Evolutionary conservation across 2,329 filamentous ascomycete species (phyloP).

Genomic region (Rutstroemia sp.): DNA sequence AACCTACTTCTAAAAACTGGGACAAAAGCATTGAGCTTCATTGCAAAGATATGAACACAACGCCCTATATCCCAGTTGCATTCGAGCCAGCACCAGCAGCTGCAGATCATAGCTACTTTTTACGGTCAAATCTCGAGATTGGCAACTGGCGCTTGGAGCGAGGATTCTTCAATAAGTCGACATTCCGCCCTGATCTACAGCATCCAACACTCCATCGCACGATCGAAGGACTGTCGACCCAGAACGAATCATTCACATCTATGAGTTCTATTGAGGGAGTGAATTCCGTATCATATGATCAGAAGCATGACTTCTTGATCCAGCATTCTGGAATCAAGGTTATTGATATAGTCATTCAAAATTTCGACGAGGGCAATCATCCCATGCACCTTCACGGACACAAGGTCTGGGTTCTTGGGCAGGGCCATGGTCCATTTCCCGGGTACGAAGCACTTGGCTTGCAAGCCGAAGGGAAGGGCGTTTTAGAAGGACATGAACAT

Average conservation of each 20-base stretch:
- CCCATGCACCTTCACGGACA: slow-evolving; percentile 74
- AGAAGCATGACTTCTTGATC: slow-evolving; percentile 50
- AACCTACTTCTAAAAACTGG: slow-evolving; percentile 35
- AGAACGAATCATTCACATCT: slow-evolving; percentile 40
- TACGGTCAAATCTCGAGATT: slow-evolving; percentile 53
- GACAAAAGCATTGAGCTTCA: slow-evolving; percentile 31
- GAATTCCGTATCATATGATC: slow-evolving; percentile 41
- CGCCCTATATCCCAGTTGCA: slow-evolving; percentile 38
- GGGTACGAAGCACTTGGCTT: slow-evolving; percentile 35
- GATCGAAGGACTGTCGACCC: slow-evolving; percentile 36
- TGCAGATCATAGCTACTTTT: slow-evolving; percentile 45
- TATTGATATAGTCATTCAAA: slow-evolving; percentile 74
- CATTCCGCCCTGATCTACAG: slow-evolving; percentile 41
- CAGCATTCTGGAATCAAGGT: slow-evolving; percentile 50
- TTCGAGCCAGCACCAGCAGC: slow-evolving; percentile 35
- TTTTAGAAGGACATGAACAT: slow-evolving; percentile 30
- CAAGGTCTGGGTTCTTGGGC: slow-evolving; percentile 52
- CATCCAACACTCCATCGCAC: slow-evolving; percentile 44
- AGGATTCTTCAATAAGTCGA: slow-evolving; percentile 50
- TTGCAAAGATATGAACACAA: slow-evolving; percentile 32
- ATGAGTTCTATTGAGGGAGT: slow-evolving; percentile 40
- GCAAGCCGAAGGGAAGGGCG: slow-evolving; percentile 28
- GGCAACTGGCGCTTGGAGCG: slow-evolving; percentile 49
- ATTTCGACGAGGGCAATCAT: slow-evolving; percentile 62
- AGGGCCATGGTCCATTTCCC: slow-evolving; percentile 57